Conservation (phyloP, 2,329 filamentous ascomycete genomes). For the Tolypocladium guangdongense region DNA sequence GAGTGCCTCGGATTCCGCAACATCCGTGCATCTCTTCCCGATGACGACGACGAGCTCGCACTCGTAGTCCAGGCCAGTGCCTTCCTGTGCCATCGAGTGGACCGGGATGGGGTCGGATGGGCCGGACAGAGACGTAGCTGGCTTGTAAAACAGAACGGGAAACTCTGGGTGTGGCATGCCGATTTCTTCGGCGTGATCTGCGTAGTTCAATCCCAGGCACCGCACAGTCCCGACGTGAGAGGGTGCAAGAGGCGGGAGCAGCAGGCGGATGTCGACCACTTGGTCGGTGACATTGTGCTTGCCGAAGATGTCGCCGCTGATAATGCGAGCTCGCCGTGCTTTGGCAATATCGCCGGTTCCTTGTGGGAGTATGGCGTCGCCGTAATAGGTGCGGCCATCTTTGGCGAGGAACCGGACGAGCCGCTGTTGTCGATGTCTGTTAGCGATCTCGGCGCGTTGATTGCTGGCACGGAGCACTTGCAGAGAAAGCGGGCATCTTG, state of each 20-base stretch:
- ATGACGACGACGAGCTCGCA: constrained; percentile 69
- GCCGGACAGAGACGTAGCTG: constrained; percentile 52
- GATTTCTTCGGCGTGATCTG: constrained; percentile 58
- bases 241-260: constrained; percentile 54
- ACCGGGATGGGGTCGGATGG: constrained; percentile 58
- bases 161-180: constrained; percentile 59
- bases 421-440: constrained; percentile 32
- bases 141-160: constrained; percentile 59
- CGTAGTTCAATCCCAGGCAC: constrained; percentile 63
- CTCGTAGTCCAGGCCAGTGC: constrained; percentile 64
- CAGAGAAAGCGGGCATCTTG: constrained; percentile 34
- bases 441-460: not conserved
- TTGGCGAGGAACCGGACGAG: constrained; percentile 64
- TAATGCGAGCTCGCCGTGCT: constrained; percentile 48
- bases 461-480: constrained; percentile 15
- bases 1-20: constrained; percentile 55
- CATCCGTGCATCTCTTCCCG: constrained; percentile 53
- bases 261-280: constrained; percentile 39
- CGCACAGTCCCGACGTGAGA: constrained; percentile 56
- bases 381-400: constrained; percentile 60
- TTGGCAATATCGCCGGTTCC: constrained; percentile 50
- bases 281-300: constrained; percentile 53
- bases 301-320: constrained; percentile 56
- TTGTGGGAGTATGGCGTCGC: constrained; percentile 58
- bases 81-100: constrained; percentile 52